A percentile compares a stretch with the other conserved stretches of the same genome.
Evolutionary conservation across 2,329 filamentous ascomycete genomes (phyloP).

Genomic region (Seiridium cupressi): DNA sequence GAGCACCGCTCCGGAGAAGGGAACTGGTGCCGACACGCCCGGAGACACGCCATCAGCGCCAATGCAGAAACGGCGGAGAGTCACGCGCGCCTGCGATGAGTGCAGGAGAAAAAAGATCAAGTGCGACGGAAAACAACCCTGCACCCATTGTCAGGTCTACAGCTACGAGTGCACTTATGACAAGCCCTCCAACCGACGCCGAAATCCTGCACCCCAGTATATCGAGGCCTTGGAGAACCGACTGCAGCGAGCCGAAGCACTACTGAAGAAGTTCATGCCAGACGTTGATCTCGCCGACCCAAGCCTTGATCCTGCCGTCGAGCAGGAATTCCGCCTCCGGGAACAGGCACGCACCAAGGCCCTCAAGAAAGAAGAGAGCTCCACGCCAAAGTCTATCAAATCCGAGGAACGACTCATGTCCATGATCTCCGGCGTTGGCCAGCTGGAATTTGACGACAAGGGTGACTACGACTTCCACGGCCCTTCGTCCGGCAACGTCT

Average conservation of each 20-base stretch:
- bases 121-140: constrained; percentile 82
- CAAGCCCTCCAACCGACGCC: constrained; percentile 85
- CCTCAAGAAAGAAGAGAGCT: constrained; percentile 36
- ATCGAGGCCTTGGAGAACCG: constrained; percentile 85
- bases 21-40: constrained; percentile 14
- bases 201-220: constrained; percentile 90
- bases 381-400: constrained; percentile 37
- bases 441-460: constrained; percentile 85
- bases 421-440: constrained; percentile 92
- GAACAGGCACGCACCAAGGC: constrained; percentile 48
- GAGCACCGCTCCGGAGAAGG: constrained; percentile 35
- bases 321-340: constrained; percentile 63
- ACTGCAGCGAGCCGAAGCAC: constrained; percentile 76
- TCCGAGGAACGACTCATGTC: constrained; percentile 77
- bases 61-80: constrained; percentile 73
- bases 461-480: constrained; percentile 96
- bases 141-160: constrained; percentile 96
- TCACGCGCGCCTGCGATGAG: constrained; percentile 75
- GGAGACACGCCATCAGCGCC: constrained; percentile 47
- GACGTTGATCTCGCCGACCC: constrained; percentile 84
- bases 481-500: constrained; percentile 86
- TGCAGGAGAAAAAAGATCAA: constrained; percentile 70
- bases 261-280: constrained; percentile 78
- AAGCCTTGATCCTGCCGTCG: constrained; percentile 72
- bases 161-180: constrained; percentile 98